Evolutionary conservation across 768 basidiomycete genomes (phyloP).

Genomic region (Leccinum broughii): DNA sequence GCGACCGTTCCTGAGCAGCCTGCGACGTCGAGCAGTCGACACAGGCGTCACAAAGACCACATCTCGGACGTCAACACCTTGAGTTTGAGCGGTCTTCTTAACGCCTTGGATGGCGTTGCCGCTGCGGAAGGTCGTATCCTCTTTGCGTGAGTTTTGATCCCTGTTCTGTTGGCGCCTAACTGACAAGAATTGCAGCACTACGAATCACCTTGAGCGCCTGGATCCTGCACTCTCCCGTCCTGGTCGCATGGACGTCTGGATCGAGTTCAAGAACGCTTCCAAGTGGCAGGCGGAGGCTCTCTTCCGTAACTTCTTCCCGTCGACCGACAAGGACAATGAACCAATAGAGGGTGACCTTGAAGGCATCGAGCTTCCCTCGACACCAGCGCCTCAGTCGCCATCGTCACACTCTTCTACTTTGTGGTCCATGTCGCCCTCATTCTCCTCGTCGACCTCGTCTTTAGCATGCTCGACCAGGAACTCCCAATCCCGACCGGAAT

Average conservation of each 20-base stretch:
- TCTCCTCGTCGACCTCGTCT: constrained; percentile 44
- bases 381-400: constrained; percentile 44
- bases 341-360: constrained; percentile 44
- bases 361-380: constrained; percentile 43
- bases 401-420: constrained; percentile 46
- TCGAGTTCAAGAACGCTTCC: constrained; percentile 86
- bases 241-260: constrained; percentile 90
- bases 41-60: constrained; percentile 52
- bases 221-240: constrained; percentile 92
- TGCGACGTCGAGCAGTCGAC: constrained; percentile 38
- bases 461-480: constrained; percentile 35
- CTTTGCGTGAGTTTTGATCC: constrained; percentile 67
- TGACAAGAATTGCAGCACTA: constrained; percentile 52
- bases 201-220: constrained; percentile 87
- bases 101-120: constrained; percentile 84
- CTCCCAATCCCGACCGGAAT: constrained; percentile 27
- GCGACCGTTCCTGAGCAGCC: constrained; percentile 30
- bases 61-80: constrained; percentile 80
- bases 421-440: constrained; percentile 46
- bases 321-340: constrained; percentile 52
- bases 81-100: constrained; percentile 77
- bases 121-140: constrained; percentile 86
- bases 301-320: constrained; percentile 91
- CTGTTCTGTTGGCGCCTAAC: background rate
- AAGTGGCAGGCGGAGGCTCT: constrained; percentile 84